A percentile compares a stretch with the other conserved stretches of the same genome.
Evolutionary conservation across 352 stramenopile species (phyloP).

Genomic region (Phytophthora ramorum): DNA sequence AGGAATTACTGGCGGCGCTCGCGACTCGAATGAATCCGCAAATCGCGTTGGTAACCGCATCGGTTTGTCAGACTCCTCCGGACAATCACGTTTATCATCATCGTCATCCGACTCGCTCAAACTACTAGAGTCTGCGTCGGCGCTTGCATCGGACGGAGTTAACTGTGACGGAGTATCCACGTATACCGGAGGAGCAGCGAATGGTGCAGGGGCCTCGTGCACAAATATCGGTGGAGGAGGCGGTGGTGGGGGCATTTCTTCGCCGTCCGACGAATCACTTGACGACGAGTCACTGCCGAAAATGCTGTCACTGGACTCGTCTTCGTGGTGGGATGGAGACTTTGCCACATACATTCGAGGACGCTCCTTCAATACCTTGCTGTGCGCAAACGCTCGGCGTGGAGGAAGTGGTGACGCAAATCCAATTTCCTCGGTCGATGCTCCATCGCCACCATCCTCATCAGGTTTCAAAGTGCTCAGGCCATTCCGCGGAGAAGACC

Average conservation of each 20-base stretch:
- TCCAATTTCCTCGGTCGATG: conserved; percentile 17
- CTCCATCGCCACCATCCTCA: conserved; percentile 26
- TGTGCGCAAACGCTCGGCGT: conserved; percentile 29
- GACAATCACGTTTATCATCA: conserved; percentile 14
- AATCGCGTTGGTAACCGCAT: conserved; percentile 29
- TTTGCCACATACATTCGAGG: conserved; percentile 85
- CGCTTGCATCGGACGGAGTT: conserved; percentile 47
- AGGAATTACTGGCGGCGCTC: not conserved
- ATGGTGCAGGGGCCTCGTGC: conserved; percentile 16
- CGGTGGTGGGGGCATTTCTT: conserved; percentile 57
- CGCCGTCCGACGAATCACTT: conserved; percentile 52
- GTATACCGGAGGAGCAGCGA: conserved; percentile 16
- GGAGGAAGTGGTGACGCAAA: conserved; percentile 36
- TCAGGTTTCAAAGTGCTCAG: conserved; percentile 30
- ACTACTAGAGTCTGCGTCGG: conserved; percentile 60
- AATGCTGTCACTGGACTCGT: conserved; percentile 89
- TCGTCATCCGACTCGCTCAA: conserved; percentile 53
- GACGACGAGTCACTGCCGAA: conserved; percentile 80
- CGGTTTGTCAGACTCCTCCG: conserved; percentile 4
- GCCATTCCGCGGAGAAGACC: conserved; percentile 54
- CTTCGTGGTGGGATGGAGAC: conserved; percentile 65
- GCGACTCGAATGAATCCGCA: conserved; percentile 14
- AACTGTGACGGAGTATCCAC: conserved; percentile 39
- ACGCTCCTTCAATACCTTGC: conserved; percentile 65
- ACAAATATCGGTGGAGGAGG: conserved; percentile 43